Evolutionary conservation across 2,329 filamentous ascomycete genomes (phyloP).

Genomic region (Colletotrichum higginsianum): DNA sequence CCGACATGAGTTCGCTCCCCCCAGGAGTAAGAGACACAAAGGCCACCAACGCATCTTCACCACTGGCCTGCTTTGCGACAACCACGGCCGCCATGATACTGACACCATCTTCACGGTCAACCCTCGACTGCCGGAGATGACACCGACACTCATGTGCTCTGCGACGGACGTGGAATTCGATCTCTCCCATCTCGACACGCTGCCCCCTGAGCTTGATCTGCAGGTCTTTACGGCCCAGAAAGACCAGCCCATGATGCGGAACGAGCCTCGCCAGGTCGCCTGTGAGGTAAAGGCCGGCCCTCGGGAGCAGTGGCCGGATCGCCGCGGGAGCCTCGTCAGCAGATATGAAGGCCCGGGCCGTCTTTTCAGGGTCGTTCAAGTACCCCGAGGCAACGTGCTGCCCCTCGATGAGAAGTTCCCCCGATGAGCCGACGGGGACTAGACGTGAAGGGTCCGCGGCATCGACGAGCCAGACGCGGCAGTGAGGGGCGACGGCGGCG

Average conservation of each 20-base stretch:
- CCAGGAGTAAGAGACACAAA: not conserved
- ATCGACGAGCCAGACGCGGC: conserved; percentile 42
- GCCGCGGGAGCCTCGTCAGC: conserved; percentile 27
- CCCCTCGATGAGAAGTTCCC: conserved; percentile 46
- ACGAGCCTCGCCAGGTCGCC: conserved; percentile 63
- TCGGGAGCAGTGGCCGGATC: not conserved
- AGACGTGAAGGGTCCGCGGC: conserved; percentile 42
- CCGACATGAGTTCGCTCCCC: too few relatives aligned
- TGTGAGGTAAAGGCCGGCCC: conserved; percentile 59
- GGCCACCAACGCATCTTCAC: not conserved
- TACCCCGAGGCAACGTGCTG: conserved; percentile 44
- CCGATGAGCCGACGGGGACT: conserved; percentile 44
- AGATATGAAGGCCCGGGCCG: conserved; percentile 28
- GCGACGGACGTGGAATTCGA: conserved; percentile 42
- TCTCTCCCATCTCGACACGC: conserved; percentile 60
- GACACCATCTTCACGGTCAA: not conserved
- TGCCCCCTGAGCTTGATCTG: conserved; percentile 19
- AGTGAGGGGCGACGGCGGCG: not conserved
- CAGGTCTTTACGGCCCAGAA: conserved; percentile 5
- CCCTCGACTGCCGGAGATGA: not conserved
- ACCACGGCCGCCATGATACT: not conserved
- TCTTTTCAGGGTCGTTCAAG: conserved; percentile 42
- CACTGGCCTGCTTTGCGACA: not conserved
- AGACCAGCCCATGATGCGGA: conserved; percentile 22
- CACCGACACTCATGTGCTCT: not conserved